Conservation (phyloP, 2,329 filamentous ascomycete species). For the Fusarium aywerte region DNA sequence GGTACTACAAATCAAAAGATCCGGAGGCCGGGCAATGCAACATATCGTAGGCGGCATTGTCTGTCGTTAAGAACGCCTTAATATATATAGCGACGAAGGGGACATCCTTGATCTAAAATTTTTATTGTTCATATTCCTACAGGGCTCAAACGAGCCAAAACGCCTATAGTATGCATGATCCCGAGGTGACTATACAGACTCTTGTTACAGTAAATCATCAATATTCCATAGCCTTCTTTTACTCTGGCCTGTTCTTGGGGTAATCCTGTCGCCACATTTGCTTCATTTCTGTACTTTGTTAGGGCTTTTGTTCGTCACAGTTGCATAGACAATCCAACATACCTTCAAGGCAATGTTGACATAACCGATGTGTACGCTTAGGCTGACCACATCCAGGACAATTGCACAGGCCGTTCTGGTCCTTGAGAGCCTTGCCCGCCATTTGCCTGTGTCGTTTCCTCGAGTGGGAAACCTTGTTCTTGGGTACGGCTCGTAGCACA, state of each 20-base stretch:
- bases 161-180: slow-evolving; percentile 51
- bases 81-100: not conserved
- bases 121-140: slow-evolving; percentile 45
- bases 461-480: slow-evolving; percentile 98
- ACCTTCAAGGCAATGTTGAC: slow-evolving; percentile 88
- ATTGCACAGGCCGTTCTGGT: slow-evolving; percentile 85
- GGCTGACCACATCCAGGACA: slow-evolving; percentile 88
- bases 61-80: not conserved
- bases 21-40: not conserved
- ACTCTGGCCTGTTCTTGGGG: slow-evolving; percentile 50
- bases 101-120: not conserved
- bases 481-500: slow-evolving; percentile 90
- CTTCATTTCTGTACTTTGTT: slow-evolving; percentile 55
- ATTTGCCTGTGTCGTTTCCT: slow-evolving; percentile 94
- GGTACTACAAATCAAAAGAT: not conserved
- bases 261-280: slow-evolving; percentile 57
- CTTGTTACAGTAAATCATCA: slow-evolving; percentile 46
- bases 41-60: not conserved
- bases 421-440: slow-evolving; percentile 94
- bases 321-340: slow-evolving; percentile 35
- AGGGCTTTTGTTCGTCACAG: slow-evolving; percentile 16
- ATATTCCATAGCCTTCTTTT: slow-evolving; percentile 30
- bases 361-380: slow-evolving; percentile 90
- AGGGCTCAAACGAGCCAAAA: slow-evolving; percentile 49
- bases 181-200: slow-evolving; percentile 48